Percentiles rank a stretch among this genome's conserved stretches.
Conservation (phyloP, 495 filamentous ascomycete species). For the Podospora conica region DNA sequence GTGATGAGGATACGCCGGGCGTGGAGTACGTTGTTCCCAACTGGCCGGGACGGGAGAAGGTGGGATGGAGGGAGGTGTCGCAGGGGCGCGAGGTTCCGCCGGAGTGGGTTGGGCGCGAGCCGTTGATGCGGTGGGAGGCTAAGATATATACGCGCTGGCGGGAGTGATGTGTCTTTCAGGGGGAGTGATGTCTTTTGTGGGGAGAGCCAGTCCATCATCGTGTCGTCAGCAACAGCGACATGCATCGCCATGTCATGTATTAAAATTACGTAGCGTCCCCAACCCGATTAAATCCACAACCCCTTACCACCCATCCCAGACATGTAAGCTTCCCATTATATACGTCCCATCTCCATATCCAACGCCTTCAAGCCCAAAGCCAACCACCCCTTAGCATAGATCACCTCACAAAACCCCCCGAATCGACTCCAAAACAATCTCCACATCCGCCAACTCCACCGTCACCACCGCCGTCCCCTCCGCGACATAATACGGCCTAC, state of each 20-base stretch:
- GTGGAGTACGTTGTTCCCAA: conserved; percentile 19
- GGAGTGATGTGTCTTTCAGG: background rate
- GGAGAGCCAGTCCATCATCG: background rate
- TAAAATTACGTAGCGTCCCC: background rate
- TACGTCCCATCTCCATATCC: too few relatives aligned
- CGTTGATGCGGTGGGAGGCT: conserved; percentile 26
- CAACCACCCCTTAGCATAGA: background rate
- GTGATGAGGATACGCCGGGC: conserved; percentile 26
- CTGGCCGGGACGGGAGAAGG: conserved; percentile 22
- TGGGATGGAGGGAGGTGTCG: conserved; percentile 26
- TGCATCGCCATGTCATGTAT: too few relatives aligned
- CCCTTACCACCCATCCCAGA: too few relatives aligned
- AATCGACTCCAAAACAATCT: background rate
- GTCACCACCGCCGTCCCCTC: background rate
- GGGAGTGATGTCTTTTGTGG: too few relatives aligned
- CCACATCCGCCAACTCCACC: background rate
- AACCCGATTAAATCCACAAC: too few relatives aligned
- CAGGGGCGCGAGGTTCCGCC: conserved; percentile 20
- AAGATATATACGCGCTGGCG: conserved; percentile 31
- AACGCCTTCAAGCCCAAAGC: background rate
- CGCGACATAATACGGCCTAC: background rate
- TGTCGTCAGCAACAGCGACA: background rate
- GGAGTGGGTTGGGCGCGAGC: conserved; percentile 29
- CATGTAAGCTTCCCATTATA: too few relatives aligned
- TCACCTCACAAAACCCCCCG: background rate